Evolutionary conservation across 2,329 filamentous ascomycete genomes (phyloP), one percentile per base, ranked within the genome.

Genomic region (Microdochium bolleyi): DNA sequence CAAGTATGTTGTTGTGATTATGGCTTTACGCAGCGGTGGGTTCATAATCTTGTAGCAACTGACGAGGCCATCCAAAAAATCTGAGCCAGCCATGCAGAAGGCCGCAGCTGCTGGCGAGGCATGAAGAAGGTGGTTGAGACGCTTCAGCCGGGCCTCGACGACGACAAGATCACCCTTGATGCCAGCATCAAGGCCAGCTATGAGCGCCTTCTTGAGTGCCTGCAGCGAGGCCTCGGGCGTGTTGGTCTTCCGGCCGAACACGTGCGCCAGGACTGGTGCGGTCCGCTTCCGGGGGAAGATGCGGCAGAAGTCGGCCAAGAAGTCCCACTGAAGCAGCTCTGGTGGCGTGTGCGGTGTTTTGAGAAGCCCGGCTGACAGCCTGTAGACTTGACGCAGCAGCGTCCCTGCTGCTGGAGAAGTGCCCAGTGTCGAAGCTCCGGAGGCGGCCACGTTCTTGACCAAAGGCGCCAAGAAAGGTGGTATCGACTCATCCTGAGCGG

Each of bases 31-130:
- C 46, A 91, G 61, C 0, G 78, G 76, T 19, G 80, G 78, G 53
- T 84, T 81, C 67, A 82, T 83, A 53, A 85, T 77, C 49, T 73
- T 77, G 67, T 85, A 92, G 56, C 84, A 84, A 50, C 73, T 72
- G 37, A 82, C 74, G 13, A 96, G 75, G 1, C 87, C 83, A 65
- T 96, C 92, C 21, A 96, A 69, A 60, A 94, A 92, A 68, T 96
- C 92, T 50, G 88, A 91, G 1, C 92, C 92, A 0, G 87, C 87
- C 60, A 95, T 80, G 61, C 96, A 85, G 59, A 88, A 74, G 1
- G 73, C 70, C 21, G 79, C 79, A 1, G 75, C 72, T 21, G 76
- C 72, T 0, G 82, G 73, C 4, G 84, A 89, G 7, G 73, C 74
- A 58, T 82, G 77, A 4, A 90, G 70, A 3, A 92, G 70, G 50